phyloP scores from a whole-genome alignment of 208 protist genomes.

The Willaertia magna region DNA sequence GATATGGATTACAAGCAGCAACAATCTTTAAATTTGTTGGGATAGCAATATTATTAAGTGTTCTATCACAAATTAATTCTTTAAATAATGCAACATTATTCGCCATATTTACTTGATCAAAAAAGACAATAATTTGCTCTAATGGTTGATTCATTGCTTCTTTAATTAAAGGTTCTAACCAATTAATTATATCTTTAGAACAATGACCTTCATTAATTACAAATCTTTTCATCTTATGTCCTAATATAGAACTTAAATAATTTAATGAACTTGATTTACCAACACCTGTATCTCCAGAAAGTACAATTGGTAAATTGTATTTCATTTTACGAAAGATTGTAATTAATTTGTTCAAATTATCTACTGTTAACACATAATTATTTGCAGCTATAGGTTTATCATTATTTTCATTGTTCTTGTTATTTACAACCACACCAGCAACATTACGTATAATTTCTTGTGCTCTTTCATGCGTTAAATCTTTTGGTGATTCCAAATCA shows the following conservation, averaged over 20 bases:
- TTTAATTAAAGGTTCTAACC: background rate
- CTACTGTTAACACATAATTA: conserved; percentile 41
- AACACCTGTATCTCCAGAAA: conserved; percentile 47
- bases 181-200: conserved; percentile 10
- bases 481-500: background rate
- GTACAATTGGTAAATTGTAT: conserved; percentile 34
- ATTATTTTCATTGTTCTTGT: background rate
- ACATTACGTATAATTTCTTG: conserved; percentile 1
- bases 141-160: background rate
- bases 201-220: conserved; percentile 32
- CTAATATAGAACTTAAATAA: conserved; percentile 13
- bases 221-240: conserved; percentile 16
- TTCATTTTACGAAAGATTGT: conserved; percentile 28
- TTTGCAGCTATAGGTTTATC: background rate
- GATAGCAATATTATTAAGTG: background rate
- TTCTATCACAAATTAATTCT: conserved; percentile 33
- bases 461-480: background rate
- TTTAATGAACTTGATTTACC: conserved; percentile 46
- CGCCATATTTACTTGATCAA: conserved; percentile 53
- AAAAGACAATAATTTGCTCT: conserved; percentile 29
- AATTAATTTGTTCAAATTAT: conserved; percentile 53
- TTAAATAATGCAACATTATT: conserved; percentile 34
- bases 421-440: conserved; percentile 3
- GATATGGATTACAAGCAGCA: conserved; percentile 54
- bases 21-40: conserved; percentile 24